These are phyloP conservation scores for Plasmodium gallinaceum DNA, from an alignment of 169 alveolate genomes.

Conservation along the genomic window DNA sequence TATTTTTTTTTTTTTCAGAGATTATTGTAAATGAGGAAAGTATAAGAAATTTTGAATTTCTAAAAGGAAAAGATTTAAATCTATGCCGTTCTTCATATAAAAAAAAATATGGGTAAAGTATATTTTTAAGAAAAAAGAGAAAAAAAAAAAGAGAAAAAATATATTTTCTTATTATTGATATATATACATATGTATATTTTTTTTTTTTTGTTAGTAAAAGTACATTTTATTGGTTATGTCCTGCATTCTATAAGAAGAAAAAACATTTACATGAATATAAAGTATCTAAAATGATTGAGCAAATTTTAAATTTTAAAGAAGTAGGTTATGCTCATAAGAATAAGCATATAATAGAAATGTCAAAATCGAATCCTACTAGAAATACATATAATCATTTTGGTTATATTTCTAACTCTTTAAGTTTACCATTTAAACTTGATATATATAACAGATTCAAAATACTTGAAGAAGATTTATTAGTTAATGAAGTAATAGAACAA, in stretches of 20 bases:
- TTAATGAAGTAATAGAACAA: conserved; percentile 5
- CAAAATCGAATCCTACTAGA: conserved; percentile 17
- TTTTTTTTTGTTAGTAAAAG: conserved; percentile 6
- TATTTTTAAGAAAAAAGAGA: neutral
- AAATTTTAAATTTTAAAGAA: conserved; percentile 12
- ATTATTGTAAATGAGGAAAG: conserved; percentile 28
- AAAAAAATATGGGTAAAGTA: conserved; percentile 11
- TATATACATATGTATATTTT: neutral
- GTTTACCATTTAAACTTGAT: conserved; percentile 18
- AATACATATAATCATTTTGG: conserved; percentile 57
- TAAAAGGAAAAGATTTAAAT: neutral
- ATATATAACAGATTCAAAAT: conserved; percentile 41
- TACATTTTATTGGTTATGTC: conserved; percentile 56
- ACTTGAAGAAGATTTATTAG: conserved; percentile 5
- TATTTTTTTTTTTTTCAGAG: neutral
- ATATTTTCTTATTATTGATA: neutral
- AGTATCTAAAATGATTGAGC: conserved; percentile 17
- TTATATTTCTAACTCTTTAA: neutral
- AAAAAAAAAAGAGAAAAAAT: neutral
- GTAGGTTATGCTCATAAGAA: conserved; percentile 26
- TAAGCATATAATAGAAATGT: conserved; percentile 61
- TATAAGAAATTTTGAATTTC: neutral
- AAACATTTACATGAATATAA: conserved; percentile 7
- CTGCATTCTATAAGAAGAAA: conserved; percentile 27
- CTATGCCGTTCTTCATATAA: conserved; percentile 12